Base-by-base conservation (phyloP, 306 rosid species). In the Ziziphus jujuba region DNA sequence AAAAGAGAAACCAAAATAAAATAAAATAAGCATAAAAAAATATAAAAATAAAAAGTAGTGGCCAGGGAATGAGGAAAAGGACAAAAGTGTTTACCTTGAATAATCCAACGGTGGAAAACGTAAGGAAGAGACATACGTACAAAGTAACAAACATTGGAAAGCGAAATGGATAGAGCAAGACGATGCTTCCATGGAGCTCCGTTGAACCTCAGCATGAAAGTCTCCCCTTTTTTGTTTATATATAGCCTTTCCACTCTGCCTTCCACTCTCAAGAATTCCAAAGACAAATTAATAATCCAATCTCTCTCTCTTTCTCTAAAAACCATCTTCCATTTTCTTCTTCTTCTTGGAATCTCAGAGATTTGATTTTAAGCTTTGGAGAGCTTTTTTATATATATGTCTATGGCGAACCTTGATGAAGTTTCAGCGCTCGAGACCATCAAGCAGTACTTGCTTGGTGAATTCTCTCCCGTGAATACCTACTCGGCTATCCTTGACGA, bases 371-470 rank as follows among this genome's bases (percentile, higher is more conserved):
- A n/a, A 8, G 2, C 7, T 14, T 25, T 5, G 35, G 70, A 16
- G 15, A 10, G 15, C 66, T 12, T 50, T 43, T 43, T 8, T 6
- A 35, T 40, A 67, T 10, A 28, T n/a, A n/a, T n/a, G n/a, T 7
- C 20, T 9, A 87, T 89, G 97, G 85, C 84, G 3, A 73, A 61
- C 57, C 43, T 70, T 0, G 67, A 21, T 43, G 75, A 84, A 31
- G 24, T 70, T 23, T 82, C 81, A 7, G 86, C 79, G 3, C 82
- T 90, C 1, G 59, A 75, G 3, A 61, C 24, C 62, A 87, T 91
- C 74, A 89, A 89, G 71, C 67, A 81, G 34, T 88, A 87, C 69
- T 89, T 91, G 40, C 65, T 91, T 0, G 96, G 95, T 11, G 91
- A 89, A 33, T 53, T 79, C 22, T 87, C 97, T 21, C 97, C 97